Evolutionary conservation across 371 early-diverging fungal genomes (phyloP), one percentile per base, ranked within the genome.

Genomic region (Mucor saturninus): DNA sequence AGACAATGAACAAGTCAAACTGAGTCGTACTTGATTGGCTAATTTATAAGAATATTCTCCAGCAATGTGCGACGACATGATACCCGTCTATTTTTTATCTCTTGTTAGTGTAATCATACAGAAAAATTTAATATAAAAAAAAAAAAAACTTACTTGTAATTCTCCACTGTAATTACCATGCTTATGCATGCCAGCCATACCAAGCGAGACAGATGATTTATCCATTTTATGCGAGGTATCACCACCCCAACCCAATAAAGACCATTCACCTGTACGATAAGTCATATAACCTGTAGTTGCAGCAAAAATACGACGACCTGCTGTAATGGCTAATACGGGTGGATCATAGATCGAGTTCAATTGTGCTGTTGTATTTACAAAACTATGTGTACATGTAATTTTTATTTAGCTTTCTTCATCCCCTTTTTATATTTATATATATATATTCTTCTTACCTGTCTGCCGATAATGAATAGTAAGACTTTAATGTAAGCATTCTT

Each of bases 251-350:
- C 77, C 77, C 10, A 89, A 86, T 35, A 93, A 69, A 10, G 76
- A 71, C 84, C 86, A 92, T 58, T 87, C 86, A 10, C 93, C 93
- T 0, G 93, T 89, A 37, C 86, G 77, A 65, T 87, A 95, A 0
- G 90, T 90, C 55, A 95, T 70, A 70, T 87, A 93, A 9, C 93
- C 93, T 5, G 92, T 90, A 7, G 84, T 83, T 0, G 83, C 75
- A 30, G 76, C 64, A 49, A 80, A 83, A 46, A 89, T 67, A 30
- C 86, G 74, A 2, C 93, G 74, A 28, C 93, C 95, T 39, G 83
- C 78, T 4, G 89, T 88, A 42, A 90, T 63, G 0, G 77, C 75
- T 5, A 89, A 64, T 5, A 85, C 80, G 26, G 95, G 93, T 42
- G 93, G 93, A 13, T 74, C 74, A 37, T 78, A 64, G 10, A 86